phyloP scores from a whole-genome alignment of 2,329 filamentous ascomycete species.

The Leptographium flavum region DNA sequence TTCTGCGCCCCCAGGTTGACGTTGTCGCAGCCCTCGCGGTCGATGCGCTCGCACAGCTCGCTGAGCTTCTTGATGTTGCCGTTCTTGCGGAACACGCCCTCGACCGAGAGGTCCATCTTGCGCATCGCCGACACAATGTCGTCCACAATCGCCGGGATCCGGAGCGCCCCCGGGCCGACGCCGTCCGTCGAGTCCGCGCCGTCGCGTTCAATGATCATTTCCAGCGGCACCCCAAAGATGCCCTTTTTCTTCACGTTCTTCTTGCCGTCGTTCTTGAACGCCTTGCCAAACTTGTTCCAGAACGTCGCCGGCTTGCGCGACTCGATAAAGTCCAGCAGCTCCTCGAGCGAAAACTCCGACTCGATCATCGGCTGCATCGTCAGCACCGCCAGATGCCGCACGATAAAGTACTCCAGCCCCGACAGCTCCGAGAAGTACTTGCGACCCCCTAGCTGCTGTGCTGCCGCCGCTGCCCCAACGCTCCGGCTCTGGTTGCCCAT shows the following conservation, averaged over 20 bases:
- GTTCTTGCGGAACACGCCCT: constrained; percentile 97
- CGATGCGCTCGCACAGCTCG: constrained; percentile 74
- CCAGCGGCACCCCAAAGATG: constrained; percentile 79
- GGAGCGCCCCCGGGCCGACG: constrained; percentile 78
- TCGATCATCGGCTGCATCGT: constrained; percentile 90
- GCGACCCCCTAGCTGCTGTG: constrained; percentile 33
- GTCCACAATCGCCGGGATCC: constrained; percentile 88
- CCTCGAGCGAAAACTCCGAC: constrained; percentile 82
- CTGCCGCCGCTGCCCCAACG: not conserved
- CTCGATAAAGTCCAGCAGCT: constrained; percentile 84
- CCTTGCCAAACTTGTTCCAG: constrained; percentile 96
- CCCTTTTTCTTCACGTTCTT: constrained; percentile 81
- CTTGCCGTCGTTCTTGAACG: constrained; percentile 74
- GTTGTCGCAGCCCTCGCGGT: constrained; percentile 69
- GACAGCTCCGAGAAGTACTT: constrained; percentile 95
- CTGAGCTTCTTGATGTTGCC: constrained; percentile 92
- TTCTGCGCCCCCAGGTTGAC: constrained; percentile 80
- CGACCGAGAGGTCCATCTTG: constrained; percentile 97
- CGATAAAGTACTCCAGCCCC: constrained; percentile 91
- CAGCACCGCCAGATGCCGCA: constrained; percentile 84
- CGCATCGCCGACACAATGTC: constrained; percentile 90
- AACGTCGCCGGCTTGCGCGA: constrained; percentile 79
- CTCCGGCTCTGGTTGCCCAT: not conserved
- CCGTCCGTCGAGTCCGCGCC: constrained; percentile 97
- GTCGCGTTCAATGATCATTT: constrained; percentile 80